Evolutionary conservation across 805 yeast species (phyloP).

Genomic region (Komagataella pseudopastoris): DNA sequence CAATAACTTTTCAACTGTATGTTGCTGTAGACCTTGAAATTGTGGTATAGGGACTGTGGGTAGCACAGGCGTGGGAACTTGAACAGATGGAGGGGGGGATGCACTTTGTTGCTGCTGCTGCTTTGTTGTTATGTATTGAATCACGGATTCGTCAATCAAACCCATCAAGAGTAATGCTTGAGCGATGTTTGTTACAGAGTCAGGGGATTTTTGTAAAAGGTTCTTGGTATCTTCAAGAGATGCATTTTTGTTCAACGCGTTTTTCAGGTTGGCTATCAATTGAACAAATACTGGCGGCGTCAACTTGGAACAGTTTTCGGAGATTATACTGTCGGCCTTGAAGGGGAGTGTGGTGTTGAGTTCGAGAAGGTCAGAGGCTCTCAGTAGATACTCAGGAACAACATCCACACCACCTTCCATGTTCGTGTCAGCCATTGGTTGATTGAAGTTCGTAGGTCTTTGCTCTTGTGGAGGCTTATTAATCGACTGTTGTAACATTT

Average conservation of each 20-base stretch:
- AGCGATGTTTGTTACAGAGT: slow-evolving; percentile 24
- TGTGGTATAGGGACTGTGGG: slow-evolving; percentile 12
- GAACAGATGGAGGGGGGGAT: slow-evolving; percentile 5
- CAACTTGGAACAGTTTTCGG: slow-evolving; percentile 44
- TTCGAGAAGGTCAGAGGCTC: slow-evolving; percentile 26
- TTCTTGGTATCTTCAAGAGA: slow-evolving; percentile 21
- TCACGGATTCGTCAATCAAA: slow-evolving; percentile 50
- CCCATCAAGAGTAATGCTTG: slow-evolving; percentile 74
- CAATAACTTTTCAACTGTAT: slow-evolving; percentile 34
- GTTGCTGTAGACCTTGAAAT: slow-evolving; percentile 35
- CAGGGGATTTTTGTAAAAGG: background rate
- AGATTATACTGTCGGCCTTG: slow-evolving; percentile 38
- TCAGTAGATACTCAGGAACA: slow-evolving; percentile 33
- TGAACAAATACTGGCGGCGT: slow-evolving; percentile 65
- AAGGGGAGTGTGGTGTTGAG: slow-evolving; percentile 15
- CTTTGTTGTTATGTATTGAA: slow-evolving; percentile 8
- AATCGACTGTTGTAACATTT: slow-evolving; percentile 15
- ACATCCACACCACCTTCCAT: slow-evolving; percentile 4
- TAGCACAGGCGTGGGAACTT: slow-evolving; percentile 7
- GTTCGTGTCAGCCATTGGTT: slow-evolving; percentile 2
- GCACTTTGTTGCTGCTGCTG: slow-evolving; percentile 6
- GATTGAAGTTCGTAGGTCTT: background rate
- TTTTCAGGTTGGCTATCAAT: slow-evolving; percentile 51
- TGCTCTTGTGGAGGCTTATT: slow-evolving; percentile 2
- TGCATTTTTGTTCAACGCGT: slow-evolving; percentile 36